A percentile compares a stretch with the other conserved stretches of the same genome.
phyloP scores from a whole-genome alignment of 768 basidiomycete species.

The Russula vinacea region DNA sequence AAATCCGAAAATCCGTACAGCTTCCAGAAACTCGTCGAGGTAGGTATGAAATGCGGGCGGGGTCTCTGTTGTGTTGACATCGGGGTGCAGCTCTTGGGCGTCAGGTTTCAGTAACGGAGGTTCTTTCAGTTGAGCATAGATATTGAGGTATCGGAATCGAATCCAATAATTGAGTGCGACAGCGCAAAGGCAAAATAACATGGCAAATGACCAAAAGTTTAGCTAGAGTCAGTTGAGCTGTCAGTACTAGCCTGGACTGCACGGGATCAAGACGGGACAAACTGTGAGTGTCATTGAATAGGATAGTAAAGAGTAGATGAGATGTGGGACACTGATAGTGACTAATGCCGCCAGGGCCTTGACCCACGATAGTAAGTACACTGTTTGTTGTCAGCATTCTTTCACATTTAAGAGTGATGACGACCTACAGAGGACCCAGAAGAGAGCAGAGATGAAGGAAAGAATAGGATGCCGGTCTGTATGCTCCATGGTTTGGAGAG shows the following conservation, averaged over 20 bases:
- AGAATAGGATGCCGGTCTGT: constrained; percentile 64
- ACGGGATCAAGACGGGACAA: constrained; percentile 12
- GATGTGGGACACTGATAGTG: constrained; percentile 79
- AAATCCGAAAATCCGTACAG: constrained; percentile 96
- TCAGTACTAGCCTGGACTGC: neutral
- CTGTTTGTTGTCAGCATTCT: constrained; percentile 40
- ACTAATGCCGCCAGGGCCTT: constrained; percentile 71
- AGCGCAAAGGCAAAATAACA: constrained; percentile 65
- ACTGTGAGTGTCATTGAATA: constrained; percentile 90
- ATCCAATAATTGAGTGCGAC: constrained; percentile 80
- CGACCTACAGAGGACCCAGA: constrained; percentile 77
- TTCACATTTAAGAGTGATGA: constrained; percentile 6
- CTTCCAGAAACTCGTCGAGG: constrained; percentile 93
- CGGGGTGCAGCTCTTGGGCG: constrained; percentile 85
- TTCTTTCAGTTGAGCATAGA: constrained; percentile 73
- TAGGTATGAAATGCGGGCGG: constrained; percentile 90
- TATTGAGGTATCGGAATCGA: constrained; percentile 74
- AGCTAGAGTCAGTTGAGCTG: constrained; percentile 47
- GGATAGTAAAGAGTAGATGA: constrained; percentile 73
- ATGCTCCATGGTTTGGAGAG: constrained; percentile 25
- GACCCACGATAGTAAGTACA: constrained; percentile 79
- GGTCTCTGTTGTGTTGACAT: constrained; percentile 74
- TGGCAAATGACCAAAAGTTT: constrained; percentile 87
- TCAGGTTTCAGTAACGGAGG: constrained; percentile 79
- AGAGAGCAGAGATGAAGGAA: constrained; percentile 73